Evolutionary conservation across 208 protist species (phyloP), one percentile per base, ranked within the genome.

Genomic region (Trypanosomatidae sp.): DNA sequence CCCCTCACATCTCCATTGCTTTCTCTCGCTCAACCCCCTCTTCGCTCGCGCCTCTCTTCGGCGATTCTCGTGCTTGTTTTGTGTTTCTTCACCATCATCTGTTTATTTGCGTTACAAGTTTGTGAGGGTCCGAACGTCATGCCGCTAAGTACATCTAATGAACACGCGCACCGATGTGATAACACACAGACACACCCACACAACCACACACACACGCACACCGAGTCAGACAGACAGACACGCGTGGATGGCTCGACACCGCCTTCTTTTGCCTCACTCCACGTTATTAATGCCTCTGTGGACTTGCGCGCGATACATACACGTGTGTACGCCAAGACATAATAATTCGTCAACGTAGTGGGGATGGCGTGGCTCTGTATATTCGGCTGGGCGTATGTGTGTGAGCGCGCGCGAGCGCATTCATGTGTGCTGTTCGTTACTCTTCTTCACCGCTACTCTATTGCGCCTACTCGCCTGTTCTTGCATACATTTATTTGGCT

Each of bases 11-110:
- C n/a, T 28, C 9, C n/a, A n/a, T 69, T 62, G 25, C 46, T 43
- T 33, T 41, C 47, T 30, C 3, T 30, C 22, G 17, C 64, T 36
- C 28, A 44, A 55, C 8, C 30, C 17, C 4, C 53, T 10, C 62
- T 28, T 66, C 3, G 22, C 19, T 43, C 53, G 19, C 28, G 39
- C 3, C 30, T 62, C 58, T 66, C 49, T 69, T 17, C 50, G 41
- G 30, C n/a, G 19, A 39, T 30, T 39, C 30, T 33, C 15, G 25
- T 22, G 44, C 39, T 68, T 46, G 41, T 53, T 47, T 30, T 41
- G 15, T 56, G 53, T 58, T 41, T 69, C 22, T 47, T 59, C 65
- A 39, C 15, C 28, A 7, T 33, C 65, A 69, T 33, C 25, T 68
- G 43, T 12, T 53, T n/a, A 13, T 68, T 30, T 33, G 53, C 53